Conservation (phyloP, 257 asterid species). For the Solanum peruvianum region DNA sequence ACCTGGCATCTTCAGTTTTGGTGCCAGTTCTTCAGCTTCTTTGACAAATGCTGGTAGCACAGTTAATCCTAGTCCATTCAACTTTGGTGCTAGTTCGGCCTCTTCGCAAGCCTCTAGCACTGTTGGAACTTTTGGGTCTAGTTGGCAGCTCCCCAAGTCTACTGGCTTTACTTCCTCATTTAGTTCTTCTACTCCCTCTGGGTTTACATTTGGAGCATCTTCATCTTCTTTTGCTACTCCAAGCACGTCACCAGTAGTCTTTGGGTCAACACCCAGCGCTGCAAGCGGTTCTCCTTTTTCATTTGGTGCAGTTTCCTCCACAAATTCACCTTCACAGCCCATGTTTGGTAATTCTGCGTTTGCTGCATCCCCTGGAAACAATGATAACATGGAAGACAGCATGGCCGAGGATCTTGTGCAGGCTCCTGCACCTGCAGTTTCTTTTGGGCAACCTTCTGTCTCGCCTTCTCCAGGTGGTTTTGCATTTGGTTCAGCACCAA, state of each 20-base stretch:
- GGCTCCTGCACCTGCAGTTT: conserved; percentile 25
- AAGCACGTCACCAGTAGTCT: conserved; percentile 17
- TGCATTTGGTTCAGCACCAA: conserved; percentile 36
- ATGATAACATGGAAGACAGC: conserved; percentile 72
- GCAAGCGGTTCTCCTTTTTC: conserved; percentile 23
- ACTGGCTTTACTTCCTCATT: conserved; percentile 23
- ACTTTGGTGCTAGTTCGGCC: conserved; percentile 13
- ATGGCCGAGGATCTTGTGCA: conserved; percentile 93
- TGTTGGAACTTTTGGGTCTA: conserved; percentile 21
- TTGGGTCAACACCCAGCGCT: conserved; percentile 25
- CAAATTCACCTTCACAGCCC: conserved; percentile 9
- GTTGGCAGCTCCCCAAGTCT: conserved; percentile 29
- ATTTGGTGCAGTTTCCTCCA: conserved; percentile 24
- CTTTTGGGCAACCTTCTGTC: conserved; percentile 46
- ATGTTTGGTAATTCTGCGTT: conserved; percentile 14
- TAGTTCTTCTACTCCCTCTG: conserved; percentile 41
- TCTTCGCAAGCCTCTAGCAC: background rate
- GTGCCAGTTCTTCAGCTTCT: conserved; percentile 11
- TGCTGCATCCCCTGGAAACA: conserved; percentile 32
- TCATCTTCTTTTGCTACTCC: conserved; percentile 25
- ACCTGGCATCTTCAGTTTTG: conserved; percentile 13
- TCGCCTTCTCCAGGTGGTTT: conserved; percentile 38
- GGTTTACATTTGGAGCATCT: conserved; percentile 41
- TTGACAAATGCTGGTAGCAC: background rate
- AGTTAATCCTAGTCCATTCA: background rate